Evolutionary conservation across 371 early-diverging fungal genomes (phyloP).

Genomic region (Encephalitozoon hellem): DNA sequence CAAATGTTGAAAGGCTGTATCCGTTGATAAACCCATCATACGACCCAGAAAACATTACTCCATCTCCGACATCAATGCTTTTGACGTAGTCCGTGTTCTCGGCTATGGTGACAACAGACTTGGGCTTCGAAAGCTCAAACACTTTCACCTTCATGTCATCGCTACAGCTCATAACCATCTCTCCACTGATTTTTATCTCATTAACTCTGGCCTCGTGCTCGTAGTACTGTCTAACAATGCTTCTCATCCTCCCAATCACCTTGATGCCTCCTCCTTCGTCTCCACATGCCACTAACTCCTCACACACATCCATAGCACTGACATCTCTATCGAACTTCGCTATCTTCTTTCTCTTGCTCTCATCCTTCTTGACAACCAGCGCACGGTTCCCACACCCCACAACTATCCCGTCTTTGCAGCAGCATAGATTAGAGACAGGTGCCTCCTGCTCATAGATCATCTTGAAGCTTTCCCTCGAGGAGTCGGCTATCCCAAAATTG

Average conservation of each 20-base stretch:
- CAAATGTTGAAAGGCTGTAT: background rate
- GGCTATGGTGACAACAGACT: conserved; percentile 16
- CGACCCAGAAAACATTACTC: conserved; percentile 19
- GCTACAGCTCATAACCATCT: conserved; percentile 19
- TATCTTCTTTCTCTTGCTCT: conserved; percentile 13
- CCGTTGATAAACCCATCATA: conserved; percentile 11
- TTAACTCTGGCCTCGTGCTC: conserved; percentile 38
- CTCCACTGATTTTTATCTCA: conserved; percentile 1
- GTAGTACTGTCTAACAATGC: conserved; percentile 17
- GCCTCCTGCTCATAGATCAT: background rate
- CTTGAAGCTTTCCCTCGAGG: background rate
- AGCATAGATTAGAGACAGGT: background rate
- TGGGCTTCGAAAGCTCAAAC: conserved; percentile 9
- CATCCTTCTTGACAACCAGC: background rate
- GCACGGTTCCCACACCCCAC: conserved; percentile 3
- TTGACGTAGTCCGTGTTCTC: background rate
- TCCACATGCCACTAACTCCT: conserved; percentile 24
- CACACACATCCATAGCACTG: background rate
- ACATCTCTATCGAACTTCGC: conserved; percentile 31
- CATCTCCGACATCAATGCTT: conserved; percentile 3
- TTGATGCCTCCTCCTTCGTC: conserved; percentile 24
- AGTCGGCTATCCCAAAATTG: conserved; percentile 33
- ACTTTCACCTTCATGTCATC: conserved; percentile 31
- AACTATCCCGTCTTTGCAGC: background rate
- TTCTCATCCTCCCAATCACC: conserved; percentile 17